Base-by-base conservation (phyloP, 140 eudicot genomes). In the Oenanthe javanica region DNA sequence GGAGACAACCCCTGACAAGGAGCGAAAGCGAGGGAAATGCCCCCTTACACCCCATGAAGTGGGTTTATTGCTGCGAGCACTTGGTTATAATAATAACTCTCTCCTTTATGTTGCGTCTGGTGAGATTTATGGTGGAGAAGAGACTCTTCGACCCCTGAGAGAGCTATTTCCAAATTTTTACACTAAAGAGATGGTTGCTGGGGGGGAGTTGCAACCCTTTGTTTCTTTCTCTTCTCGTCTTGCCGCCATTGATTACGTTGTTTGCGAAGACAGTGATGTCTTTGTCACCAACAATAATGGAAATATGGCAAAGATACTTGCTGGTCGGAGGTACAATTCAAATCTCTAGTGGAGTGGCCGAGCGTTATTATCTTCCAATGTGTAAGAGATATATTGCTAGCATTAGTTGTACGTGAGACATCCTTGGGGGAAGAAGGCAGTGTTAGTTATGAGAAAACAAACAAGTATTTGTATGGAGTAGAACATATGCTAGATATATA, bases 21-120 rank as follows among this genome's bases (percentile, higher is more conserved):
- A 95, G 90, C 88, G 99, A 31, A 80, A 86, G 75, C 88, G 99
- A 77, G 99, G 99, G 19, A 95, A 92, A 85, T 95, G 99, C 77
- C 99, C 99, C 43, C 91, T 95, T 81, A 95, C 97, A 10, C 99
- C 99, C 45, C 91, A 92, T 79, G 99, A 95, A 87, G 97, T 95
- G 49, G 99, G 99, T 31, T 83, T 95, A 75, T 86, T 95, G 99
- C 89, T 92, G 45, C 90, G 97, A 79, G 99, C 97, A 27, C 95
- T 95, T 76, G 97, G 96, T 82, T 95, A 90, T 77, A 82, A 87
- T 69, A 95, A 92, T 84, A 88, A 90, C 83, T 89, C 97, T 9
- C 81, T 83, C 79, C 91, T 95, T 72, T 95, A 95, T 82, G 99
- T 95, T 81, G 99, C 99, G 74, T 95, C 97, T 76, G 99, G 99